A percentile compares a stretch with the other conserved stretches of the same genome.
These are phyloP conservation scores for Globisporangium cylindrosporum DNA, from an alignment of 352 stramenopile species.

Conservation along the genomic window DNA sequence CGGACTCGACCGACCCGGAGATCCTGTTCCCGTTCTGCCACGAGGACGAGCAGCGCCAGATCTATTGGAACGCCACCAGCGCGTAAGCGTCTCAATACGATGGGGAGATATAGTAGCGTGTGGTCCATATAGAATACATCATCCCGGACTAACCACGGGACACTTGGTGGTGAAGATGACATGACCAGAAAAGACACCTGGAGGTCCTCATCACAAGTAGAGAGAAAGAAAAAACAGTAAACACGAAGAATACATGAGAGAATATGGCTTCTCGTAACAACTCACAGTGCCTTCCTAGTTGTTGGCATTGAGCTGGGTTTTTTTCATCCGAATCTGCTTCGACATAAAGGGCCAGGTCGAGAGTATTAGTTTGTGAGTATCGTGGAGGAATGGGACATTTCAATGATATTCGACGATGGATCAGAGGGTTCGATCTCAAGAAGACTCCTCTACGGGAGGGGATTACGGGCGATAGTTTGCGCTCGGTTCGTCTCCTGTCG, in stretches of 20 bases:
- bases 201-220: not conserved
- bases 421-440: too few relatives aligned
- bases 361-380: too few relatives aligned
- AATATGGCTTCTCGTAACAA: not conserved
- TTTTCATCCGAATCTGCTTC: not conserved
- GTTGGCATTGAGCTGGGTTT: not conserved
- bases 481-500: too few relatives aligned
- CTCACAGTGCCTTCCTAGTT: too few relatives aligned
- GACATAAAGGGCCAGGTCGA: too few relatives aligned
- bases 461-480: too few relatives aligned
- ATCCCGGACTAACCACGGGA: not conserved
- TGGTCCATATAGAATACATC: not conserved
- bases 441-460: too few relatives aligned
- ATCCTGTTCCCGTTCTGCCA: constrained; percentile 21
- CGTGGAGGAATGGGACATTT: too few relatives aligned
- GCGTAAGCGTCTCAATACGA: not conserved
- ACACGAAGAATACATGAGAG: not conserved
- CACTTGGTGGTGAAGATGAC: not conserved
- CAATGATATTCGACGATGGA: too few relatives aligned
- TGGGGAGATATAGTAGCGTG: not conserved
- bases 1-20: constrained; percentile 7
- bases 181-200: not conserved
- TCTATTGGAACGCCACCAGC: constrained; percentile 21
- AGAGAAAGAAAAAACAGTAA: not conserved
- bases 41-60: constrained; percentile 10